Evolutionary conservation across 441 rosid species (phyloP).

Genomic region (Hura crepitans): DNA sequence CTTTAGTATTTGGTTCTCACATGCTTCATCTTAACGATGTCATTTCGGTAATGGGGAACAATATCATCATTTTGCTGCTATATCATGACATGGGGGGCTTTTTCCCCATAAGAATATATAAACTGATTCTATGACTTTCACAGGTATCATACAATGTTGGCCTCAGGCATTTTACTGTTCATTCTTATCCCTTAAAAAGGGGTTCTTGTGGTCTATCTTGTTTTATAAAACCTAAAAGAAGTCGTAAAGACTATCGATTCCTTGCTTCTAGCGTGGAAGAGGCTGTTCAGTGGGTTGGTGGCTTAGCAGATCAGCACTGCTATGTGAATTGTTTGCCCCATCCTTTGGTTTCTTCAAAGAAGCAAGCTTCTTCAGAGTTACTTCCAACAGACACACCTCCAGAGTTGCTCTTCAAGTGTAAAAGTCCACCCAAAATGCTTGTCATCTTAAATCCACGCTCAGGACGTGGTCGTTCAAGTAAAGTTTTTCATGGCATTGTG

Average conservation of each 20-base stretch:
- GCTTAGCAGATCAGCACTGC: constrained; percentile 93
- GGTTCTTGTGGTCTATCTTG: constrained; percentile 71
- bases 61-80: background rate
- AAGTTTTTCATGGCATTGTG: constrained; percentile 80
- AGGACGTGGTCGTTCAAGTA: constrained; percentile 93
- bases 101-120: background rate
- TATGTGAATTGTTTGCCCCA: constrained; percentile 91
- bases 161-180: constrained; percentile 85
- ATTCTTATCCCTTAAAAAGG: constrained; percentile 71
- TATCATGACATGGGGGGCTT: background rate
- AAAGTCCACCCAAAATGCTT: constrained; percentile 87
- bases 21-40: constrained; percentile 67
- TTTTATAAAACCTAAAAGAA: constrained; percentile 72
- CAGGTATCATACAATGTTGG: constrained; percentile 86
- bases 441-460: constrained; percentile 96
- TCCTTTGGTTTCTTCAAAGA: constrained; percentile 87
- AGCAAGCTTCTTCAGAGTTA: constrained; percentile 84
- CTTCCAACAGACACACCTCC: constrained; percentile 84
- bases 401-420: constrained; percentile 83
- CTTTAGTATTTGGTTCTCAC: constrained; percentile 78
- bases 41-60: constrained; percentile 51
- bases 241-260: constrained; percentile 77
- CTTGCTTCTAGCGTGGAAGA: constrained; percentile 71
- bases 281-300: constrained; percentile 97
- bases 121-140: constrained; percentile 17